Evolutionary conservation across 805 yeast species (phyloP), one percentile per base, ranked within the genome.

Genomic region (Schwanniomyces vanrijiae): DNA sequence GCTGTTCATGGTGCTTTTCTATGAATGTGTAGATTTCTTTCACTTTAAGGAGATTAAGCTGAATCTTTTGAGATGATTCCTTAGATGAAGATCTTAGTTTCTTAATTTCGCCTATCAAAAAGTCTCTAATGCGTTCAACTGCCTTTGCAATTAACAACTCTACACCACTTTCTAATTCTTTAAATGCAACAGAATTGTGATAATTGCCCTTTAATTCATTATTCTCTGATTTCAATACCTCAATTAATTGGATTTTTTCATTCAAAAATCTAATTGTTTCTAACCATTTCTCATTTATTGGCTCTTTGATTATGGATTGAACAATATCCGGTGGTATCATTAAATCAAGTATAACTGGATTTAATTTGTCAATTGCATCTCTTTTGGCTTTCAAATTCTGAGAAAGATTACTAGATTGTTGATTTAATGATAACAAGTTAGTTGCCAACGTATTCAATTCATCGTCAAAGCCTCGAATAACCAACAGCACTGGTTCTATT

Each of bases 281-380:
- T 18, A 80, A 67, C 96, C 96, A 90, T 8, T 65, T 59, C 2
- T 70, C 65, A 49, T 77, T 73, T 9, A 91, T 69, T 9, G 79
- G 80, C 18, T 82, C 90, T 35, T 71, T 71, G 2, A 81, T 56
- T 1, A 92, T 71, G 5, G 83, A 78, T 46, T 70, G 67, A 5
- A 88, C 79, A 2, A 87, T 72, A 1, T 78, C 78, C 0, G 96
- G 94, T 0, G 97, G 88, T 6, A 91, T 80, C 49, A 87, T 71
- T 29, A 88, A 69, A 53, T 88, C 91, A 33, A 86, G 77, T 0
- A 90, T 83, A n/a, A 88, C 68, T 0, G 96, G 96, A 16, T 86
- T 81, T 47, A 90, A 76, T 43, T 73, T 73, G 20, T 69, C 75
- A 4, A 65, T 64, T 11, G 65, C 42, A 2, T 53, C 43, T 1